A percentile compares a stretch with the other conserved stretches of the same genome.
Evolutionary conservation across 805 yeast species (phyloP).

Genomic region (Saccharomycopsis selenospora): DNA sequence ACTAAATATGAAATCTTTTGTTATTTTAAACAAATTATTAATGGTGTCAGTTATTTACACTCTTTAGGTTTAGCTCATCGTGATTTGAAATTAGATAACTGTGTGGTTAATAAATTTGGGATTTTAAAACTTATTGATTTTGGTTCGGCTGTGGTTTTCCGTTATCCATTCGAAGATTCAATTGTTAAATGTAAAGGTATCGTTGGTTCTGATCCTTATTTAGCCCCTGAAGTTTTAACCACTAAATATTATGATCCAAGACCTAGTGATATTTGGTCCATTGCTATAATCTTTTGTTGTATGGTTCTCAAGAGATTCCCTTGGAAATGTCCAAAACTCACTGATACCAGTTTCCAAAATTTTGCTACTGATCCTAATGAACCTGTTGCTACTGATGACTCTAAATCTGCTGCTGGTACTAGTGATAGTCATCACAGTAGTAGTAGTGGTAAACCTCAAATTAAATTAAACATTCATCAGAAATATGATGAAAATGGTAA

Average conservation of each 20-base stretch:
- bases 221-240: constrained; percentile 72
- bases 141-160: constrained; percentile 78
- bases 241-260: constrained; percentile 61
- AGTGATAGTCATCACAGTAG: constrained; percentile 23
- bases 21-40: constrained; percentile 65
- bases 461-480: constrained; percentile 20
- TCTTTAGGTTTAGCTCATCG: constrained; percentile 76
- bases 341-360: constrained; percentile 64
- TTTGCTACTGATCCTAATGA: constrained; percentile 38
- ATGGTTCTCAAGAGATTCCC: constrained; percentile 82
- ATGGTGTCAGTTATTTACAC: constrained; percentile 70
- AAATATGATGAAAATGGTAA: constrained; percentile 21
- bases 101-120: constrained; percentile 70
- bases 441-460: constrained; percentile 19
- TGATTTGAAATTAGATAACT: constrained; percentile 75
- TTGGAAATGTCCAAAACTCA: constrained; percentile 72
- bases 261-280: constrained; percentile 77
- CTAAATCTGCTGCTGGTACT: not conserved
- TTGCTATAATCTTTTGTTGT: constrained; percentile 79
- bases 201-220: constrained; percentile 81
- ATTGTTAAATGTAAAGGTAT: constrained; percentile 63
- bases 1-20: constrained; percentile 75
- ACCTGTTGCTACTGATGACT: not conserved
- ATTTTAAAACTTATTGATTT: constrained; percentile 74
- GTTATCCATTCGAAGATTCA: constrained; percentile 62